Conservation (phyloP, 192 early-diverging fungal genomes). For the Fimicolochytrium jonesii region DNA sequence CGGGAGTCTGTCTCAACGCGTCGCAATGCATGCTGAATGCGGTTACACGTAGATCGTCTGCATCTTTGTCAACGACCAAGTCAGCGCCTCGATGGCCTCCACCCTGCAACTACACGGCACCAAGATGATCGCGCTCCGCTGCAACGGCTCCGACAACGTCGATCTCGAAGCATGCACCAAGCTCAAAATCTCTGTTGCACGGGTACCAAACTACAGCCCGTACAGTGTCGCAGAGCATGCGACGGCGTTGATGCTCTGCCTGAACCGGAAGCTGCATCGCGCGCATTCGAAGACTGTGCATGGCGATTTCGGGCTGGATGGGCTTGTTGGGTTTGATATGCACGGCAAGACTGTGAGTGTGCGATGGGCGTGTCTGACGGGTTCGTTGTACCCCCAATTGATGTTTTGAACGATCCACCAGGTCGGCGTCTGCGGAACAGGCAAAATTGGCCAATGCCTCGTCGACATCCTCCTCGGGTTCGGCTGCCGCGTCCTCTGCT, state of each 20-base stretch:
- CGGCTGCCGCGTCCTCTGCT: conserved; percentile 43
- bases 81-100: conserved; percentile 24
- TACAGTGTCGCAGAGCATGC: conserved; percentile 51
- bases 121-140: conserved; percentile 42
- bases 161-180: conserved; percentile 34
- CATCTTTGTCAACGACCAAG: conserved; percentile 47
- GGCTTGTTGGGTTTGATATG: conserved; percentile 50
- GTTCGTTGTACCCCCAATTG: too few species aligned
- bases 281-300: too few species aligned
- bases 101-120: conserved; percentile 28
- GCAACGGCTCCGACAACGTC: conserved; percentile 47
- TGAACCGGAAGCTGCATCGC: too few species aligned
- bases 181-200: conserved; percentile 29
- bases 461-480: conserved; percentile 46
- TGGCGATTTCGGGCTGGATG: too few species aligned
- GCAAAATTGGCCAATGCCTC: conserved; percentile 46
- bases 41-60: conserved; percentile 31
- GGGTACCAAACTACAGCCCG: conserved; percentile 48
- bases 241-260: conserved; percentile 30
- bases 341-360: conserved; percentile 47
- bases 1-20: background rate
- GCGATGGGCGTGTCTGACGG: conserved; percentile 44
- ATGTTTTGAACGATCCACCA: too few species aligned
- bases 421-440: conserved; percentile 28
- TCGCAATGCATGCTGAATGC: background rate